Evolutionary conservation across 495 filamentous ascomycete species (phyloP).

Genomic region (Trichocladium antarcticum): DNA sequence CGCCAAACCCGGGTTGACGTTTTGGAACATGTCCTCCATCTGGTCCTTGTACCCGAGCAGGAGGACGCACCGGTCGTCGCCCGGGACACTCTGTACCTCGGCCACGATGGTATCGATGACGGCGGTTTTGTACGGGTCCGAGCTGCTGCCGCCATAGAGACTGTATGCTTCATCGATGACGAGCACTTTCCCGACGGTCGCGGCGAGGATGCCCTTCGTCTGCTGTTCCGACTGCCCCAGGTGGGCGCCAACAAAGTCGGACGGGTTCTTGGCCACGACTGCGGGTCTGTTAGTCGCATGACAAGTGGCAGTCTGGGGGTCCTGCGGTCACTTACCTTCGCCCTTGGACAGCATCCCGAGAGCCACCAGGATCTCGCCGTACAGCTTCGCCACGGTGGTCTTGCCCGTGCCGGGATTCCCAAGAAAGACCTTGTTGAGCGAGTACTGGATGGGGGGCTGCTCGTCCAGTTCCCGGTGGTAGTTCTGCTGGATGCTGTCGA

Average conservation of each 20-base stretch:
- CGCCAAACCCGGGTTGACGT: constrained; percentile 63
- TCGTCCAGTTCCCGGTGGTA: constrained; percentile 53
- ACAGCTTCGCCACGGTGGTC: constrained; percentile 65
- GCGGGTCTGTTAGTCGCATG: not conserved
- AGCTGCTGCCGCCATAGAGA: constrained; percentile 30
- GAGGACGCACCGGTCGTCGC: constrained; percentile 68
- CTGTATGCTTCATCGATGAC: constrained; percentile 69
- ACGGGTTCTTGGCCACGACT: constrained; percentile 56
- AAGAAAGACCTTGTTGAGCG: constrained; percentile 60
- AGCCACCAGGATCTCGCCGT: constrained; percentile 52
- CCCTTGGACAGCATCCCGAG: constrained; percentile 51
- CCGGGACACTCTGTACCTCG: constrained; percentile 64
- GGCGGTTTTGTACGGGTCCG: constrained; percentile 51
- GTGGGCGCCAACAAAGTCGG: constrained; percentile 56
- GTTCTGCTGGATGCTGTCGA: constrained; percentile 51
- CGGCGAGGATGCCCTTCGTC: constrained; percentile 59
- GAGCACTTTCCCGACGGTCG: constrained; percentile 58
- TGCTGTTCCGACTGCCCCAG: constrained; percentile 58
- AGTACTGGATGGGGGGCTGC: constrained; percentile 43
- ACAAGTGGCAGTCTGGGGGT: not conserved
- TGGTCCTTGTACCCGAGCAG: constrained; percentile 68
- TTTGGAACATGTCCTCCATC: constrained; percentile 69
- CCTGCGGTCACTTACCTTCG: constrained; percentile 43
- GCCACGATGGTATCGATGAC: constrained; percentile 74
- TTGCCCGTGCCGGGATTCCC: constrained; percentile 67